Conservation (phyloP, 1,284 basidiomycete species). For the Leccinum griseonigrum region DNA sequence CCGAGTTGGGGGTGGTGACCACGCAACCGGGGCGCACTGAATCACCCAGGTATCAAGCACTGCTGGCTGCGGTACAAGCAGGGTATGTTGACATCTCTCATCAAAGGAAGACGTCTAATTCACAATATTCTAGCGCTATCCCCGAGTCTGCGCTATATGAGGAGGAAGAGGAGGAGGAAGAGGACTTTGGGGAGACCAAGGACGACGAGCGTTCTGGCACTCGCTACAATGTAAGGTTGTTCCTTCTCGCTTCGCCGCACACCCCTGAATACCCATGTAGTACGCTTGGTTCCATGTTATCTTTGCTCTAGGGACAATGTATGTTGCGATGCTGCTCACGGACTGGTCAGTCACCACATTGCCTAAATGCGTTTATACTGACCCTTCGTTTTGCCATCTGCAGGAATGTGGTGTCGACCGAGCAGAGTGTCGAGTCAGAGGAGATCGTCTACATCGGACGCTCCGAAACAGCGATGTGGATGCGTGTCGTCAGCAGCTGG, state of each 20-base stretch:
- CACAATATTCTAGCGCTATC: conserved; percentile 61
- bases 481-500: conserved; percentile 96
- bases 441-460: conserved; percentile 93
- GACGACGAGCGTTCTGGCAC: conserved; percentile 95
- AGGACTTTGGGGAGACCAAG: conserved; percentile 60
- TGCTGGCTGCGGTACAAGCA: conserved; percentile 94
- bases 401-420: conserved; percentile 74
- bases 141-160: conserved; percentile 92
- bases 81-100: conserved; percentile 50
- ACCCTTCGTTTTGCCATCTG: conserved; percentile 7
- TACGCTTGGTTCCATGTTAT: conserved; percentile 99
- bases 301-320: conserved; percentile 96
- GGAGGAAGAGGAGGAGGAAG: conserved; percentile 74
- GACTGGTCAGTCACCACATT: conserved; percentile 74
- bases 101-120: background rate
- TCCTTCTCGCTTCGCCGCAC: background rate
- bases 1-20: conserved; percentile 73
- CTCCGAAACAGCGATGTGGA: conserved; percentile 98
- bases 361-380: conserved; percentile 3
- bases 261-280: conserved; percentile 38
- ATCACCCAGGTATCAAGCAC: conserved; percentile 89
- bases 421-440: conserved; percentile 49
- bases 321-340: conserved; percentile 97
- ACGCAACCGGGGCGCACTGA: conserved; percentile 89
- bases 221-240: background rate